Conservation (phyloP, 2,329 filamentous ascomycete genomes). For the Camillea tinctor region DNA sequence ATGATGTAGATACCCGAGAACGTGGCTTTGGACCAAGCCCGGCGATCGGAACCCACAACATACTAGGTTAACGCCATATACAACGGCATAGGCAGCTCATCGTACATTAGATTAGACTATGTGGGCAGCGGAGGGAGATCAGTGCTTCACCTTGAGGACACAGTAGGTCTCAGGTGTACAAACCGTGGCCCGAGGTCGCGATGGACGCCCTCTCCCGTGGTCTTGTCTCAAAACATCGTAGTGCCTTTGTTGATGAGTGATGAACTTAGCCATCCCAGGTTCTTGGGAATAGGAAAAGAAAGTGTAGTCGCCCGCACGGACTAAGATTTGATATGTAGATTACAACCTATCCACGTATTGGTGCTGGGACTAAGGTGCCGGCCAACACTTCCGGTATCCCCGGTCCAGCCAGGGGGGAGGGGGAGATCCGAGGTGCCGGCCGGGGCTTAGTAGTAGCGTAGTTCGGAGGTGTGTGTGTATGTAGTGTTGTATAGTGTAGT, state of each 20-base stretch:
- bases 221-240: not conserved
- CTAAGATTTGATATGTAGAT: not conserved
- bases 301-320: not conserved
- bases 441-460: not conserved
- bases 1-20: conserved; percentile 1
- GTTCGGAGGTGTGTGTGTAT: not conserved
- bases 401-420: not conserved
- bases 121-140: not conserved
- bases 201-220: not conserved
- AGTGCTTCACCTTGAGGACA: not conserved
- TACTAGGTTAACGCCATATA: not conserved
- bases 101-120: not conserved
- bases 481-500: no score
- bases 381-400: not conserved
- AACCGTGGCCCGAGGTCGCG: not conserved
- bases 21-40: conserved; percentile 1
- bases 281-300: not conserved
- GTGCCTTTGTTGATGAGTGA: not conserved
- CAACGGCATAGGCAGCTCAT: not conserved
- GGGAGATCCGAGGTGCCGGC: not conserved
- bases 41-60: not conserved
- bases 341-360: not conserved
- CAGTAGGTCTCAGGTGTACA: not conserved
- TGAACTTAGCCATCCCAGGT: not conserved
- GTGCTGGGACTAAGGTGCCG: not conserved